A percentile compares a stretch with the other conserved stretches of the same genome.
These are phyloP conservation scores for Mycena latifolia DNA, from an alignment of 768 basidiomycete genomes.

Conservation along the genomic window DNA sequence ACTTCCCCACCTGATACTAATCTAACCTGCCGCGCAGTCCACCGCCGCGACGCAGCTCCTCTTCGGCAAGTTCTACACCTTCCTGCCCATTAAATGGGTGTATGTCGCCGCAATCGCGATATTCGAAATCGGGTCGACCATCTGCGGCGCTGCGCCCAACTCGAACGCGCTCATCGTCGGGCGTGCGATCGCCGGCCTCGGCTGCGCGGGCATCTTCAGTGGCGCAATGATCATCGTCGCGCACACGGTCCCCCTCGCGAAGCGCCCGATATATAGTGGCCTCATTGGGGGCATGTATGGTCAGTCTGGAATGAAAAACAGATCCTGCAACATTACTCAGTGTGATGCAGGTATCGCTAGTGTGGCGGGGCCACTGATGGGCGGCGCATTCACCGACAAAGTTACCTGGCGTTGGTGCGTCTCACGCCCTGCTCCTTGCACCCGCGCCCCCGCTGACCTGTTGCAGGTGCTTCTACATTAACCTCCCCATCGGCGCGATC, in stretches of 20 bases:
- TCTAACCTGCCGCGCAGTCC: not conserved
- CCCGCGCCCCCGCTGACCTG: not conserved
- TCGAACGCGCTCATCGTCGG: slow-evolving; percentile 53
- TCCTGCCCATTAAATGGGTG: slow-evolving; percentile 37
- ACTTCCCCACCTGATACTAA: not conserved
- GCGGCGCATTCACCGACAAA: slow-evolving; percentile 46
- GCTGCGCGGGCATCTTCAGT: slow-evolving; percentile 50
- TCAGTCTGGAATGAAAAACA: too few relatives aligned
- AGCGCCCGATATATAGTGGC: slow-evolving; percentile 51
- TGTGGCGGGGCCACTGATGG: slow-evolving; percentile 45
- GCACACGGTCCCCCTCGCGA: slow-evolving; percentile 43
- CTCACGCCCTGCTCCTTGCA: not conserved
- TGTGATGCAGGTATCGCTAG: slow-evolving; percentile 29
- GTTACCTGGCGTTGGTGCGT: slow-evolving; percentile 53
- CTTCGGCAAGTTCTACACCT: slow-evolving; percentile 37
- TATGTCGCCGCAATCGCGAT: slow-evolving; percentile 41
- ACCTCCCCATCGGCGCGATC: slow-evolving; percentile 35
- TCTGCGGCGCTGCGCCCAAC: slow-evolving; percentile 52
- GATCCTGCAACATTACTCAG: too few relatives aligned
- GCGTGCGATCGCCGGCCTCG: slow-evolving; percentile 58
- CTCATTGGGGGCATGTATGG: slow-evolving; percentile 48
- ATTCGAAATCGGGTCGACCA: slow-evolving; percentile 59
- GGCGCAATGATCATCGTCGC: slow-evolving; percentile 43
- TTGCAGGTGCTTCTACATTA: slow-evolving; percentile 50
- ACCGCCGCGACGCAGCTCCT: slow-evolving; percentile 13